Conservation (phyloP, 306 rosid genomes). For the Trifolium dubium region DNA sequence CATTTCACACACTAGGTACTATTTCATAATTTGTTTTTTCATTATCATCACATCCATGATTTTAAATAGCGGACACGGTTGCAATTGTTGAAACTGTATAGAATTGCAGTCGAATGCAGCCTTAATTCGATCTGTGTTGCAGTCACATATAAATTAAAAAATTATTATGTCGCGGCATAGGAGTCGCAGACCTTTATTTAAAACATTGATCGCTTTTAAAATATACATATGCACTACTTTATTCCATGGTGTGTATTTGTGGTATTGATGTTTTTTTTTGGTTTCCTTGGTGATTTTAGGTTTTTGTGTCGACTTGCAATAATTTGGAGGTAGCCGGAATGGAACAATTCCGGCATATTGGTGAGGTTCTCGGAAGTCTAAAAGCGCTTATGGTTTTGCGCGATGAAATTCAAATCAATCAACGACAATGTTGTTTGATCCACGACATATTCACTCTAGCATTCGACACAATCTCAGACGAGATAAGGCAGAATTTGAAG, state of each 20-base stretch:
- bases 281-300: background rate
- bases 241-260: background rate
- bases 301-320: background rate
- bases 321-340: constrained; percentile 53
- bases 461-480: constrained; percentile 76
- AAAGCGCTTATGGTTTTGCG: constrained; percentile 83
- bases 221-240: background rate
- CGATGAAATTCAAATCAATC: constrained; percentile 79
- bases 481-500: constrained; percentile 70
- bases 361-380: constrained; percentile 90
- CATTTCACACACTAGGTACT: constrained; percentile 12
- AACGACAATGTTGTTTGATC: constrained; percentile 69
- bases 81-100: background rate
- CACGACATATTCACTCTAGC: constrained; percentile 67
- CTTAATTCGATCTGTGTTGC: background rate
- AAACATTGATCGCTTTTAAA: background rate
- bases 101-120: background rate
- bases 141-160: background rate
- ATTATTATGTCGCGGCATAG: background rate
- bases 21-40: background rate
- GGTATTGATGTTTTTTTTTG: background rate
- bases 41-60: background rate
- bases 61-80: background rate
- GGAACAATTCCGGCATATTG: constrained; percentile 98
- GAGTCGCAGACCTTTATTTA: background rate